phyloP scores from a whole-genome alignment of 257 asterid genomes.

The Solanum etuberosum region DNA sequence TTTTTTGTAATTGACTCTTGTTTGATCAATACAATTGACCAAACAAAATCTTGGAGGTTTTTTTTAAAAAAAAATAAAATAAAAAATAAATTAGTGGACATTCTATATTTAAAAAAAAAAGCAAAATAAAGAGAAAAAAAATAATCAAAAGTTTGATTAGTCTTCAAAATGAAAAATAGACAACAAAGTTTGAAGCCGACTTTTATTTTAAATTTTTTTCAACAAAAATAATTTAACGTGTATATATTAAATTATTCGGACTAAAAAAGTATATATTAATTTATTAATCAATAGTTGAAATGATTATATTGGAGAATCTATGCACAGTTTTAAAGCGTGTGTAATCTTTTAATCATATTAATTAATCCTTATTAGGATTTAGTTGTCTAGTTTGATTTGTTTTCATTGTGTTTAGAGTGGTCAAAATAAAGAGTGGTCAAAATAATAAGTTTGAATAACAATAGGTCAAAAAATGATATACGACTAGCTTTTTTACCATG shows the following conservation, averaged over 20 bases:
- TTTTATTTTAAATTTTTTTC: background rate
- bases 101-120: background rate
- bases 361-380: background rate
- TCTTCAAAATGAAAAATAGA: background rate
- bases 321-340: background rate
- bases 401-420: background rate
- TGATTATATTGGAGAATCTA: slow-evolving; percentile 11
- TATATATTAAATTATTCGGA: background rate
- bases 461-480: background rate
- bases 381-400: background rate
- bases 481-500: background rate
- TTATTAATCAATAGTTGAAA: slow-evolving; percentile 5
- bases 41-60: background rate
- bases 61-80: background rate
- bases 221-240: background rate
- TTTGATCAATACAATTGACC: background rate
- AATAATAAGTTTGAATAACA: background rate
- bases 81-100: background rate
- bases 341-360: background rate
- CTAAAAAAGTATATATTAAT: background rate
- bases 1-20: slow-evolving; percentile 16
- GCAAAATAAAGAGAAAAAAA: background rate
- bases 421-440: background rate
- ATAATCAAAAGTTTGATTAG: background rate
- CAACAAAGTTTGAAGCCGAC: slow-evolving; percentile 12